Evolutionary conservation across 345 rosid species (phyloP).

Genomic region (Ceriops tagal): DNA sequence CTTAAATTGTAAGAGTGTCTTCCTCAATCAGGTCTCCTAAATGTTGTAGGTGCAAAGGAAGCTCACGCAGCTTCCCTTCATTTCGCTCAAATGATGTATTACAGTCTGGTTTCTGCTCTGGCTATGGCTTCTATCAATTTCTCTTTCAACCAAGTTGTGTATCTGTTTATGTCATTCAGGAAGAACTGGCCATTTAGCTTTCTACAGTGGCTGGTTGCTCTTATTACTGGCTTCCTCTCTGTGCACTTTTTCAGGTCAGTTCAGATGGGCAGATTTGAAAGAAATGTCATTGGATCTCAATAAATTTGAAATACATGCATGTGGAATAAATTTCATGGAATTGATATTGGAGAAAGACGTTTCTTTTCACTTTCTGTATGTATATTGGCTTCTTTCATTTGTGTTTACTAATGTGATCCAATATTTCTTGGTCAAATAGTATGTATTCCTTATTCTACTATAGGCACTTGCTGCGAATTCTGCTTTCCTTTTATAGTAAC

Average conservation of each 20-base stretch:
- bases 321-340: too few relatives aligned
- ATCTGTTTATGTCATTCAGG: slow-evolving; percentile 42
- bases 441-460: too few relatives aligned
- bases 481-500: not conserved
- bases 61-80: slow-evolving; percentile 82
- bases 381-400: too few relatives aligned
- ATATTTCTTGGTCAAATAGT: too few relatives aligned
- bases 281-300: too few relatives aligned
- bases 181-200: slow-evolving; percentile 43
- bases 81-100: slow-evolving; percentile 90
- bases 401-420: too few relatives aligned
- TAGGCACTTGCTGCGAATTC: not conserved
- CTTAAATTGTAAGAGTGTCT: slow-evolving; percentile 5
- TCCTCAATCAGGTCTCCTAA: slow-evolving; percentile 26
- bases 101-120: slow-evolving; percentile 61
- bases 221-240: slow-evolving; percentile 45
- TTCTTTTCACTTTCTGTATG: not conserved
- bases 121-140: slow-evolving; percentile 65
- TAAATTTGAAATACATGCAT: too few relatives aligned
- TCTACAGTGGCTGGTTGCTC: slow-evolving; percentile 41
- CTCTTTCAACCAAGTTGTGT: slow-evolving; percentile 36
- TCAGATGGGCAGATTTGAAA: not conserved
- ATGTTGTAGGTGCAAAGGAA: slow-evolving; percentile 86
- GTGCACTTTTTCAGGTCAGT: slow-evolving; percentile 78
- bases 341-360: not conserved